Evolutionary conservation across 129 eudicot genomes (phyloP), one percentile per base, ranked within the genome.

Genomic region (Smallanthus sonchifolius): DNA sequence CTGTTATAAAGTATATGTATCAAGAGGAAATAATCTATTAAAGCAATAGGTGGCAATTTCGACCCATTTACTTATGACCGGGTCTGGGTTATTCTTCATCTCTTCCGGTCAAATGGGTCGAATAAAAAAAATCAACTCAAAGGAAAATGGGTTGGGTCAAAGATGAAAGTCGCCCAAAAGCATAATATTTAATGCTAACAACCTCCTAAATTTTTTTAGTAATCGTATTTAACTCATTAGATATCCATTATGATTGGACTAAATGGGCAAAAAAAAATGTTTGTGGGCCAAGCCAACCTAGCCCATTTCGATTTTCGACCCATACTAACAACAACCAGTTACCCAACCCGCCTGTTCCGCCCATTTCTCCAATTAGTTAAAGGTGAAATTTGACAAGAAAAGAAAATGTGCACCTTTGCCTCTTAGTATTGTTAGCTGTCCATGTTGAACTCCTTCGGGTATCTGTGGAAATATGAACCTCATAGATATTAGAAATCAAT

Each of bases 401-500:
- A 55, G 20, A 47, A 57, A 39, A 35, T 55, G 35, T 35, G 39
- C 76, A 91, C 96, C 96, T 85, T 77, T 87, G 83, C 94, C 96
- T 75, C 97, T 75, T 42, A 94, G 83, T 60, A 76, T 48, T 51
- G 85, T 75, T 73, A 82, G 82, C 73, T 94, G 96, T 66, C 97
- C 97, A 76, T 75, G 98, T 67, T 94, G 98, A 74, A 94, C 98
- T 57, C 98, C 97, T 78, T 86, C 86, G 20, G 98, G 98, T 67
- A 94, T 86, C 98, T 94, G 78, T 42, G 73, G 72, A 70, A 73
- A 61, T 57, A 81, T 36, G 75, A 68, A 48, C 47, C 72, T 15
- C 7, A 43, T 45, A 39, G 11, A 69, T 28, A 71, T 66, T 20
- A 10, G 16, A 63, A 5, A 40, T 2, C 36, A 2, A 20, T 7